Percentiles rank a stretch among this genome's conserved stretches.
Evolutionary conservation across 805 yeast genomes (phyloP).

Genomic region (Candida peoriensis): DNA sequence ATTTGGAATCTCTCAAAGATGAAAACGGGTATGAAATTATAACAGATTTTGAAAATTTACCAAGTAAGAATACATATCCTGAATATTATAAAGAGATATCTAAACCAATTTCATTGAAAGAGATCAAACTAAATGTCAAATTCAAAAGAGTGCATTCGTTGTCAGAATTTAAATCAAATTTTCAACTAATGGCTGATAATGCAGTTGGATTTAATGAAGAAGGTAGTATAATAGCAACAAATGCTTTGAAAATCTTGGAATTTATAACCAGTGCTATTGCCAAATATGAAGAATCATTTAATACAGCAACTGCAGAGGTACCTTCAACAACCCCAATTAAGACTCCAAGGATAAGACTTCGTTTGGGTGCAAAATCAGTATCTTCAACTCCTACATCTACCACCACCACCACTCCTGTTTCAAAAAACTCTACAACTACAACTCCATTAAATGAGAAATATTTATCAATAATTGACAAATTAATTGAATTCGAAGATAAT

Average conservation of each 20-base stretch:
- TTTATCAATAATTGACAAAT: conserved; percentile 12
- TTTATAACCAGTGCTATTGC: conserved; percentile 45
- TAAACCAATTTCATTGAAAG: conserved; percentile 65
- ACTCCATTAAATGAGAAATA: conserved; percentile 12
- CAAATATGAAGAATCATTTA: conserved; percentile 8
- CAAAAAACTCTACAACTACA: not conserved
- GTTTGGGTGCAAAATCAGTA: not conserved
- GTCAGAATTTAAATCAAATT: conserved; percentile 49
- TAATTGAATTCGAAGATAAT: conserved; percentile 22
- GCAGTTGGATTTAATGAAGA: conserved; percentile 71
- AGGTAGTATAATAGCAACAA: conserved; percentile 58
- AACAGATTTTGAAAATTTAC: conserved; percentile 62
- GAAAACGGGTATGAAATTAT: conserved; percentile 26
- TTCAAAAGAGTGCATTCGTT: conserved; percentile 29
- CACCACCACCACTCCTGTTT: not conserved
- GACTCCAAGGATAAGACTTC: conserved; percentile 17
- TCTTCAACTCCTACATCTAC: conserved; percentile 3
- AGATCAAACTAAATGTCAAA: conserved; percentile 47
- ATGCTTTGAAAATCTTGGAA: conserved; percentile 52
- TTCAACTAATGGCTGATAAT: conserved; percentile 62
- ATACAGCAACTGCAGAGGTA: conserved; percentile 15
- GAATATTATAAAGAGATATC: conserved; percentile 73
- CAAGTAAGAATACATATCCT: conserved; percentile 69
- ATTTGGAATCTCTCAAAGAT: conserved; percentile 29
- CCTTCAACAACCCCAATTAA: conserved; percentile 27